Evolutionary conservation across 768 basidiomycete genomes (phyloP), one percentile per base, ranked within the genome.

Genomic region (Leccinum truebloodii): DNA sequence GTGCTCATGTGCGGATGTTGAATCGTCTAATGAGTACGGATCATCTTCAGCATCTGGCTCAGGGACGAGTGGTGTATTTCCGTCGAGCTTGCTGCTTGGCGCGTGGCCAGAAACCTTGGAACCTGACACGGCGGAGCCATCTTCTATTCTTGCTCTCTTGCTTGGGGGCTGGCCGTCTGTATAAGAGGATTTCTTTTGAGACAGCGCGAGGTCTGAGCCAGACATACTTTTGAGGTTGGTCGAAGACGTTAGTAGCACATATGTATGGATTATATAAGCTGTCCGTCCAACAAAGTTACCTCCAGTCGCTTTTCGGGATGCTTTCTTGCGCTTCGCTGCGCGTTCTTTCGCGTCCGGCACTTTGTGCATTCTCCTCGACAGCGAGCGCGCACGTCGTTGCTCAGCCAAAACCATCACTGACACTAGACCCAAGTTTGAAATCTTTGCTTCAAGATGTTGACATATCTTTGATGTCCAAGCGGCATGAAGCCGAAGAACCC

Each of bases 401-500:
- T 44, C 80, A 81, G 50, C 81, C 84, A n/a, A 89, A 87, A 65
- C 79, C 83, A 4, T 77, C 85, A 34, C 67, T 90, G 9, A 73
- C 86, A 49, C 76, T 93, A 39, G 91, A 93, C 69, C 83, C 90
- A 9, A 83, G 83, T 35, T 76, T 90, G 59, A 80, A 80, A 66
- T 78, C 81, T 7, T 75, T 93, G 41, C 76, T 93, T 50, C 77
- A 80, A 59, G 89, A 89, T 73, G 80, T 86, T 3, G 90, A 90
- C 63, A 82, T 88, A 62, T 86, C 89, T 9, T 74, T 91, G 18
- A 69, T 68, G 46, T 63, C 67, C 20, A 78, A 78, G 59, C 77
- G 77, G 30, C 59, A 39, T 49, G 58, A 71, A 72, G 52, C 77
- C 70, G 63, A 64, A 58, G 34, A 62, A 60, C 28, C 66, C 28